These are phyloP conservation scores for Castanea sativa DNA, from an alignment of 306 rosid genomes.

Conservation along the genomic window DNA sequence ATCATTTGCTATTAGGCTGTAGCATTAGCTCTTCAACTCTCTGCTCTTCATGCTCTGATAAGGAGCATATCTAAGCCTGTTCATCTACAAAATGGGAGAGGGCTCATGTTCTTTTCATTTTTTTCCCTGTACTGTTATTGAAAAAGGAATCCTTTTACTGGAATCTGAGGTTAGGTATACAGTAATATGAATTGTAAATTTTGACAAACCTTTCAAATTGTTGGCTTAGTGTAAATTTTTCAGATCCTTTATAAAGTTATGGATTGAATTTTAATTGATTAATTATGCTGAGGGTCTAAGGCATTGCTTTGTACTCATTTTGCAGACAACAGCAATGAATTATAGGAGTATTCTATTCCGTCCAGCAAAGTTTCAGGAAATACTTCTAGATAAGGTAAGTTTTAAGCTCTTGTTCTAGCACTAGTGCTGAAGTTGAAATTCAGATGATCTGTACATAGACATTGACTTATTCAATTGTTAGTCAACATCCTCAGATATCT, in stretches of 20 bases:
- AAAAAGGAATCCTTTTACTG: background rate
- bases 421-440: background rate
- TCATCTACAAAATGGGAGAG: background rate
- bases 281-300: background rate
- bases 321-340: conserved; percentile 55
- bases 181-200: background rate
- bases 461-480: background rate
- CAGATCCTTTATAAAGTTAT: background rate
- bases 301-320: background rate
- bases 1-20: background rate
- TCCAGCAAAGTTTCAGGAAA: conserved; percentile 64
- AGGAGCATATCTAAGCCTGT: background rate
- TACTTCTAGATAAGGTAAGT: conserved; percentile 84
- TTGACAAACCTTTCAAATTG: background rate
- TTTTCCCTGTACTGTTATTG: background rate
- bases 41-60: background rate
- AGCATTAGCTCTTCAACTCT: background rate
- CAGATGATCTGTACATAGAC: background rate
- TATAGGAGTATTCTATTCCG: conserved; percentile 43
- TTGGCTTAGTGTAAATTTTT: background rate
- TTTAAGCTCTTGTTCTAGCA: background rate
- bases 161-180: background rate
- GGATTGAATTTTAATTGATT: background rate
- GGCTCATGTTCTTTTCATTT: background rate
- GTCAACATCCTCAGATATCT: conserved; percentile 11